Percentiles rank a stretch among this genome's conserved stretches.
These are phyloP conservation scores for Globisporangium cylindrosporum DNA, from an alignment of 352 stramenopile species.

Conservation along the genomic window DNA sequence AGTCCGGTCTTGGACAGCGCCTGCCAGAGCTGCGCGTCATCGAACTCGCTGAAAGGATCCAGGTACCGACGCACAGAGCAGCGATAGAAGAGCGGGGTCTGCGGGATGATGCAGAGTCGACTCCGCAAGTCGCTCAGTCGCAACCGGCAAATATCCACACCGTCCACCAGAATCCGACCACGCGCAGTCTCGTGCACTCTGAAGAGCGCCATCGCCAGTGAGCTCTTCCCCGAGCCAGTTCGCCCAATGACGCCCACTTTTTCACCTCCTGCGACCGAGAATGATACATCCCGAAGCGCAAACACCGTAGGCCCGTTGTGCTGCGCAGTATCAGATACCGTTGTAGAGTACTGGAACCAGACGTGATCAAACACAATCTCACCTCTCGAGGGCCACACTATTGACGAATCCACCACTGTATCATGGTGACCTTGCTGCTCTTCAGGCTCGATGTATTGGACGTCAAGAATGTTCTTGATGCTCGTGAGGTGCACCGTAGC, in stretches of 20 bases:
- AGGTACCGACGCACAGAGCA: slow-evolving; percentile 91
- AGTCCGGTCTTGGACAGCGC: slow-evolving; percentile 42
- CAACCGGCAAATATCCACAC: slow-evolving; percentile 62
- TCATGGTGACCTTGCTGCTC: slow-evolving; percentile 14
- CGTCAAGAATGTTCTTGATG: slow-evolving; percentile 34
- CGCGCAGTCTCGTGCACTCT: slow-evolving; percentile 33
- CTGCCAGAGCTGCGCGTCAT: slow-evolving; percentile 51
- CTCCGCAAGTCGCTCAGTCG: slow-evolving; percentile 32
- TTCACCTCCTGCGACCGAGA: slow-evolving; percentile 34
- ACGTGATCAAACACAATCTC: slow-evolving; percentile 81
- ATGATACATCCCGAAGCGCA: slow-evolving; percentile 43
- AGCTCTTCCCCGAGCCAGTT: slow-evolving; percentile 60
- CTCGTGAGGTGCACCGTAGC: slow-evolving; percentile 35
- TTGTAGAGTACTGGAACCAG: slow-evolving; percentile 59
- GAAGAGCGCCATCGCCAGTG: slow-evolving; percentile 52
- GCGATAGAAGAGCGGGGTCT: slow-evolving; percentile 91
- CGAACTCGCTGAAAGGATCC: slow-evolving; percentile 86
- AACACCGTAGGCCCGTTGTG: neutral
- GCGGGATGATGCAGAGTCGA: slow-evolving; percentile 70
- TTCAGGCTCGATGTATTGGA: slow-evolving; percentile 61
- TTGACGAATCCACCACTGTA: slow-evolving; percentile 3
- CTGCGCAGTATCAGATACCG: no score
- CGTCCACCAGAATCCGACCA: slow-evolving; percentile 87
- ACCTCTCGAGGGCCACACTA: slow-evolving; percentile 67
- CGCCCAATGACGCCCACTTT: slow-evolving; percentile 54